Conservation (phyloP, 1,139 yeast species). For the Hansenula anomala region DNA sequence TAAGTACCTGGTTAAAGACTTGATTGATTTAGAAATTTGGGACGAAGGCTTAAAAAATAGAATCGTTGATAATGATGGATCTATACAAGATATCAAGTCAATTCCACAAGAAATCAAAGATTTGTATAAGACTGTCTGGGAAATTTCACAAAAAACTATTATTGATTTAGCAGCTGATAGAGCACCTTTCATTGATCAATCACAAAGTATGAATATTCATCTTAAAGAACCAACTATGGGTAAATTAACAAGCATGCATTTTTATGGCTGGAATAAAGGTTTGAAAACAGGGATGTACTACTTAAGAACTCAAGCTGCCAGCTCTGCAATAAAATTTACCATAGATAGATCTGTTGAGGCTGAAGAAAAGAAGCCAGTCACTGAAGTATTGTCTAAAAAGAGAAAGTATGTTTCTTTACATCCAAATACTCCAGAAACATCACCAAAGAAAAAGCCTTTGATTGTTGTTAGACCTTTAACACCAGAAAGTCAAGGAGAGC, state of each 20-base stretch:
- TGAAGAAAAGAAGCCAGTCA: neutral
- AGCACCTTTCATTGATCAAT: constrained; percentile 89
- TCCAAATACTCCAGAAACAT: too few relatives aligned
- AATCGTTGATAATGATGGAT: constrained; percentile 76
- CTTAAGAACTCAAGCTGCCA: constrained; percentile 89
- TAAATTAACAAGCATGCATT: constrained; percentile 91
- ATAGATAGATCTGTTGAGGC: constrained; percentile 39
- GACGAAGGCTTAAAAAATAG: constrained; percentile 71
- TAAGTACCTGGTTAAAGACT: constrained; percentile 74
- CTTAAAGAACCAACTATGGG: constrained; percentile 83
- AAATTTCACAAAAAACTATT: constrained; percentile 78
- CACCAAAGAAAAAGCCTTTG: neutral
- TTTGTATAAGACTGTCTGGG: constrained; percentile 95
- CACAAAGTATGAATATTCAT: constrained; percentile 83
- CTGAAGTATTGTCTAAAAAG: neutral
- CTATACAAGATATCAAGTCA: constrained; percentile 69
- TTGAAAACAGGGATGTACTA: constrained; percentile 98
- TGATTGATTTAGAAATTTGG: constrained; percentile 83
- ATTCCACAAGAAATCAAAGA: constrained; percentile 75
- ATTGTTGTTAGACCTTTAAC: neutral
- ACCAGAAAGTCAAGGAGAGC: constrained; percentile 1
- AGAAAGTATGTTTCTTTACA: neutral
- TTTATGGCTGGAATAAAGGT: constrained; percentile 96
- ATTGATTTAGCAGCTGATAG: constrained; percentile 96
- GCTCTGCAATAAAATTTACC: constrained; percentile 87